phyloP scores from a whole-genome alignment of 768 basidiomycete species.

The Tubosaeta sp. region DNA sequence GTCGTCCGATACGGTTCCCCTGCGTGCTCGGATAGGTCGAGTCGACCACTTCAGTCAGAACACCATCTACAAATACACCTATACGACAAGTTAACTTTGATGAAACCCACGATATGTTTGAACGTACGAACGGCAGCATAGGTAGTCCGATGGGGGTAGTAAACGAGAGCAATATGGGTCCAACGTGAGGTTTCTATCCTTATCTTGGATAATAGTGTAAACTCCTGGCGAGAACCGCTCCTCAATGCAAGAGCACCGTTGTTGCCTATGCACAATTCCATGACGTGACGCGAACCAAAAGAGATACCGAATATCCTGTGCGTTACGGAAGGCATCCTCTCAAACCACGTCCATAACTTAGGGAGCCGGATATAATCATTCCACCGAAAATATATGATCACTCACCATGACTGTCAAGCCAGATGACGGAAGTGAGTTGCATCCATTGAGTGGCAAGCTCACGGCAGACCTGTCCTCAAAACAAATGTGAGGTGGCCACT shows the following conservation, averaged over 20 bases:
- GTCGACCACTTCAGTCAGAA: constrained; percentile 56
- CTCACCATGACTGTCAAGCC: constrained; percentile 75
- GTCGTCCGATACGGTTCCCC: constrained; percentile 37
- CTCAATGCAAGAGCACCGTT: constrained; percentile 56
- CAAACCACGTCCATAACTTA: constrained; percentile 49
- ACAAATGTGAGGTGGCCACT: constrained; percentile 78
- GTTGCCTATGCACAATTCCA: constrained; percentile 46
- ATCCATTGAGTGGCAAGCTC: constrained; percentile 42
- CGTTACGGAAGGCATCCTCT: constrained; percentile 34
- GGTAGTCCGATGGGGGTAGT: constrained; percentile 53
- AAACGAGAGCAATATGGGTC: constrained; percentile 68
- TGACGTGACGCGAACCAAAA: constrained; percentile 26
- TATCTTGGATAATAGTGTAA: constrained; percentile 42
- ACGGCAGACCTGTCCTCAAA: constrained; percentile 55
- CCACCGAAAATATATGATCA: neutral
- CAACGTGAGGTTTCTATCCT: constrained; percentile 55
- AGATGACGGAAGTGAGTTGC: constrained; percentile 49
- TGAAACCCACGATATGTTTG: neutral
- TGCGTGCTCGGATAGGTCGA: constrained; percentile 56
- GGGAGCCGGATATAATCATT: neutral
- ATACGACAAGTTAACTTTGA: constrained; percentile 3
- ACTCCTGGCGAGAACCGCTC: constrained; percentile 36
- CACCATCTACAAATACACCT: constrained; percentile 78
- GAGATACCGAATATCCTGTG: constrained; percentile 37
- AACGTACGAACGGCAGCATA: constrained; percentile 59